A percentile compares a stretch with the other conserved stretches of the same genome.
Evolutionary conservation across 2,329 filamentous ascomycete species (phyloP).

Genomic region (Proliferodiscus dingleyae): DNA sequence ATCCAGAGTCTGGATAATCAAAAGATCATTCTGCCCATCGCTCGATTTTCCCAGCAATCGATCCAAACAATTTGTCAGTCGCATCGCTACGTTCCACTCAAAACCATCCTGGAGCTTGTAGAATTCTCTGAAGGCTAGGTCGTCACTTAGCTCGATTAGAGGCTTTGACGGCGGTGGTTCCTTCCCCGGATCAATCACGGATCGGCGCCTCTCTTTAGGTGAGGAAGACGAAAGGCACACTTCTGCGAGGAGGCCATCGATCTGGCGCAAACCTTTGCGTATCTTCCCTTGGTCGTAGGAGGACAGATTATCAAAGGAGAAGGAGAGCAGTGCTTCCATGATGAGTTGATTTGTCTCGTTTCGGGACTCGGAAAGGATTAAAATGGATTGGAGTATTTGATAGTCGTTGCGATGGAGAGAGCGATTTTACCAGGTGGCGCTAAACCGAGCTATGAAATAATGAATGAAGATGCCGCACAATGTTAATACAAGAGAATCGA

Average conservation of each 20-base stretch:
- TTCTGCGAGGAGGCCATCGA: slow-evolving; percentile 34
- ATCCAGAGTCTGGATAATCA: slow-evolving; percentile 84
- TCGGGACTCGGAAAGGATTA: no score
- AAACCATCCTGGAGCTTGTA: slow-evolving; percentile 96
- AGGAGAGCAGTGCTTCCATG: slow-evolving; percentile 89
- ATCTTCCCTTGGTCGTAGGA: slow-evolving; percentile 62
- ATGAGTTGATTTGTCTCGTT: slow-evolving; percentile 13
- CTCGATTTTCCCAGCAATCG: slow-evolving; percentile 76
- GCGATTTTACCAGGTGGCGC: neutral
- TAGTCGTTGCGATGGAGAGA: neutral
- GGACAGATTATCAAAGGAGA: slow-evolving; percentile 86
- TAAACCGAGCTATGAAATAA: neutral
- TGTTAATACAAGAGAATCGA: slow-evolving; percentile 18
- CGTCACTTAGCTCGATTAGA: slow-evolving; percentile 66
- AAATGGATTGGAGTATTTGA: no score
- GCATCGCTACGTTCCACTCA: slow-evolving; percentile 92
- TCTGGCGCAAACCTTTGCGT: slow-evolving; percentile 53
- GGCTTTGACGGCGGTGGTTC: slow-evolving; percentile 46
- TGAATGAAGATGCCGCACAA: slow-evolving; percentile 14
- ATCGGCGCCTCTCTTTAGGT: slow-evolving; percentile 58
- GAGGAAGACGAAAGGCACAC: slow-evolving; percentile 84
- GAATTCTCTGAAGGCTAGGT: slow-evolving; percentile 91
- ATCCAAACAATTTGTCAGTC: slow-evolving; percentile 80
- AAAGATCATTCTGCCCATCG: slow-evolving; percentile 77
- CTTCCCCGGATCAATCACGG: slow-evolving; percentile 33